Percentiles rank a stretch among this genome's conserved stretches.
Conservation (phyloP, 805 yeast species). For the Torulaspora quercuum region DNA sequence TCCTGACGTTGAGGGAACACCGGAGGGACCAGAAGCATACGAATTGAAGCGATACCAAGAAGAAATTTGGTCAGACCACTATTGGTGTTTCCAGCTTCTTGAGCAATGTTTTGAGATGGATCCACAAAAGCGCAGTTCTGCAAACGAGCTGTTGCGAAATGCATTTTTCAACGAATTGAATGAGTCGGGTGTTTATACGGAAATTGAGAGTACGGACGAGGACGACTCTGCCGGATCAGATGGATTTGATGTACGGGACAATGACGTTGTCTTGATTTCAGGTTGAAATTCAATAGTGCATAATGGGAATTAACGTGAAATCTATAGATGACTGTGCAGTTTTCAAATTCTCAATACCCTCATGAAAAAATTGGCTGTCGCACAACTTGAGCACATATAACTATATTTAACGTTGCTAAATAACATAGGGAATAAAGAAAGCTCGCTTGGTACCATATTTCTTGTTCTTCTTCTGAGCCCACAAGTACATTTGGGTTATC, state of each 20-base stretch:
- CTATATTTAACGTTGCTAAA: conserved; percentile 36
- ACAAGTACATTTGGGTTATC: conserved; percentile 76
- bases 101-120: conserved; percentile 57
- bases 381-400: too few species aligned
- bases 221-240: conserved; percentile 23
- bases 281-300: too few species aligned
- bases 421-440: conserved; percentile 71
- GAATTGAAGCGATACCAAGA: conserved; percentile 33
- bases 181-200: conserved; percentile 22
- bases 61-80: conserved; percentile 38
- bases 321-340: too few species aligned
- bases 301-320: too few species aligned
- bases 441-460: conserved; percentile 78
- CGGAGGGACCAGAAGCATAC: conserved; percentile 20
- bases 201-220: conserved; percentile 30
- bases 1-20: conserved; percentile 16
- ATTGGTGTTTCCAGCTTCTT: conserved; percentile 51
- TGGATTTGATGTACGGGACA: conserved; percentile 22
- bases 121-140: conserved; percentile 53
- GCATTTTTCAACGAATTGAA: conserved; percentile 54
- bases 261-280: conserved; percentile 28
- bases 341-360: too few species aligned
- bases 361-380: too few species aligned
- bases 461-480: conserved; percentile 87
- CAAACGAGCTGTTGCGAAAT: conserved; percentile 52